These are phyloP conservation scores for Xylariaceae sp. DNA, from an alignment of 2,329 filamentous ascomycete species.

Conservation along the genomic window DNA sequence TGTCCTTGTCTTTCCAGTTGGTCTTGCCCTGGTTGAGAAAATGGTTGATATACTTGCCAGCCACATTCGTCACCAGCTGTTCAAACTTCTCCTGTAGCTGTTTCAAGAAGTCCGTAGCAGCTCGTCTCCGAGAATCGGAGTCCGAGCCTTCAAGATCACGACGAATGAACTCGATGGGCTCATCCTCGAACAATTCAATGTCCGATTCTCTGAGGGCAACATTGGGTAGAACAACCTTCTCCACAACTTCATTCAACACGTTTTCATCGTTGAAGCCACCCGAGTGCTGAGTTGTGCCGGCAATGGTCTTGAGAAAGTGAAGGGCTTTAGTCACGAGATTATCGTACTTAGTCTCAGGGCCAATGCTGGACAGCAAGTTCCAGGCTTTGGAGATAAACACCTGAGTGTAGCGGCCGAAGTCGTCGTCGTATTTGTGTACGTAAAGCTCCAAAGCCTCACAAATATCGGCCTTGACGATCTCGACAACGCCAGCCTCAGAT, in stretches of 20 bases:
- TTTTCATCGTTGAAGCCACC: constrained; percentile 79
- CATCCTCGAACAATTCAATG: constrained; percentile 94
- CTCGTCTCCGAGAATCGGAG: constrained; percentile 85
- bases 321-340: constrained; percentile 90
- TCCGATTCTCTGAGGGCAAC: constrained; percentile 89
- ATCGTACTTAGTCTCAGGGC: constrained; percentile 88
- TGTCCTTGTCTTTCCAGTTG: constrained; percentile 98
- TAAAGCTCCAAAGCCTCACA: constrained; percentile 89
- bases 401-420: constrained; percentile 75
- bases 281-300: constrained; percentile 73
- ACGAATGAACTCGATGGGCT: constrained; percentile 97
- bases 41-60: constrained; percentile 80
- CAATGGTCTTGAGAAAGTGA: constrained; percentile 89
- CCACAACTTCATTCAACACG: constrained; percentile 81
- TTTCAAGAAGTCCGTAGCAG: constrained; percentile 90
- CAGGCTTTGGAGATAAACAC: constrained; percentile 89
- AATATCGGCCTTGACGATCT: constrained; percentile 88
- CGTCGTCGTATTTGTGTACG: constrained; percentile 93
- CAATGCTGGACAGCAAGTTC: constrained; percentile 83
- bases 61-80: constrained; percentile 77
- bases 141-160: constrained; percentile 94
- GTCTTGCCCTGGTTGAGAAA: constrained; percentile 77
- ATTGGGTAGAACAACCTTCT: constrained; percentile 94
- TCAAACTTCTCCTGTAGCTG: constrained; percentile 90
- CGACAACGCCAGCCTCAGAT: constrained; percentile 78